Percentiles rank a stretch among this genome's conserved stretches.
Evolutionary conservation across 2,329 filamentous ascomycete species (phyloP).

Genomic region (Stagonosporopsis cucurbitacearum): DNA sequence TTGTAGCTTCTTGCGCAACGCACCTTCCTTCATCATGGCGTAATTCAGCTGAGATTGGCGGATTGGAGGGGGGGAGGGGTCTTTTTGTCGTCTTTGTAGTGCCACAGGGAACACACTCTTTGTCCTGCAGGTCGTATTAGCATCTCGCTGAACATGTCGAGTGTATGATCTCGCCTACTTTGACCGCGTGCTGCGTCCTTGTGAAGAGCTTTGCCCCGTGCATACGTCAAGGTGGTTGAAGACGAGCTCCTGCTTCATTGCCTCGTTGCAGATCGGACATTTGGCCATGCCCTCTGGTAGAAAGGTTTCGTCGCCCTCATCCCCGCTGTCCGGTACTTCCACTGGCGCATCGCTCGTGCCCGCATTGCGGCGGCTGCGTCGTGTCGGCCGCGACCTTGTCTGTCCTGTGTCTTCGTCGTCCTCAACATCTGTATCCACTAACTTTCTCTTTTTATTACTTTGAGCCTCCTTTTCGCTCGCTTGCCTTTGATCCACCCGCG

Average conservation of each 20-base stretch:
- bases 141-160: background rate
- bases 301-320: constrained; percentile 55
- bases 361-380: constrained; percentile 45
- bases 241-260: constrained; percentile 81
- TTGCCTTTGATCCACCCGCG: constrained; percentile 54
- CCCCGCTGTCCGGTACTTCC: constrained; percentile 49
- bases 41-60: constrained; percentile 81
- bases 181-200: constrained; percentile 39
- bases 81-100: constrained; percentile 36
- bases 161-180: constrained; percentile 28
- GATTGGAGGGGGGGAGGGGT: constrained; percentile 49
- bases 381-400: constrained; percentile 46
- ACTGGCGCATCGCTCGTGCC: constrained; percentile 40
- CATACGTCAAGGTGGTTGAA: constrained; percentile 81
- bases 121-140: constrained; percentile 27
- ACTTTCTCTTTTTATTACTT: constrained; percentile 56
- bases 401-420: constrained; percentile 42
- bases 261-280: constrained; percentile 80
- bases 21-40: constrained; percentile 79
- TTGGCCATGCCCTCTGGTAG: constrained; percentile 72
- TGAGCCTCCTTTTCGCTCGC: constrained; percentile 17
- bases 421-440: constrained; percentile 58
- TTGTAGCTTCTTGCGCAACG: constrained; percentile 78
- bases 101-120: constrained; percentile 30
- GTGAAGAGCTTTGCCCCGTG: constrained; percentile 50